Percentiles rank a stretch among this genome's conserved stretches.
Evolutionary conservation across 352 stramenopile species (phyloP).

Genomic region (Phytophthora ohioensis): DNA sequence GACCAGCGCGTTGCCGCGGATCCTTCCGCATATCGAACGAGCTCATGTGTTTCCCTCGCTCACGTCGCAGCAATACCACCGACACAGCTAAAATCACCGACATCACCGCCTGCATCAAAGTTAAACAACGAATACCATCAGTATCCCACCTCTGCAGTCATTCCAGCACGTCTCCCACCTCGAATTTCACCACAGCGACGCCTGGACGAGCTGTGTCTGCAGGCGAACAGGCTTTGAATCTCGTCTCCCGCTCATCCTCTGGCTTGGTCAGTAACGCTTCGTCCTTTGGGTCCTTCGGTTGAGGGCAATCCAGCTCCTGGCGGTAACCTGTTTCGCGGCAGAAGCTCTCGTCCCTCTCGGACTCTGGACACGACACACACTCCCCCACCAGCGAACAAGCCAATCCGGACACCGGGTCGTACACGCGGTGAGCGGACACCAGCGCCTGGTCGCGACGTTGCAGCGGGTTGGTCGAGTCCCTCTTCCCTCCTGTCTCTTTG

Average conservation of each 20-base stretch:
- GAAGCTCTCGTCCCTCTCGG: conserved; percentile 71
- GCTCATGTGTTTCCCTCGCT: conserved; percentile 83
- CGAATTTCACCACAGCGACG: conserved; percentile 69
- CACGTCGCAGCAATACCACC: conserved; percentile 58
- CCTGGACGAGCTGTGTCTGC: conserved; percentile 49
- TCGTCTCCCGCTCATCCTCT: conserved; percentile 45
- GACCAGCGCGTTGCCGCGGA: conserved; percentile 53
- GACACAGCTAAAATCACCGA: conserved; percentile 48
- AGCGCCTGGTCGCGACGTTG: conserved; percentile 36
- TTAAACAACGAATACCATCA: conserved; percentile 6
- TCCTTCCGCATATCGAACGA: conserved; percentile 82
- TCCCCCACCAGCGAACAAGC: conserved; percentile 64
- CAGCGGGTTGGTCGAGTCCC: conserved; percentile 43
- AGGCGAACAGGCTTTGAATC: conserved; percentile 64
- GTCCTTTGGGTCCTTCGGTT: conserved; percentile 32
- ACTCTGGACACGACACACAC: conserved; percentile 62
- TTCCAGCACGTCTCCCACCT: conserved; percentile 51
- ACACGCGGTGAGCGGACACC: conserved; percentile 57
- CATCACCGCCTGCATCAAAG: conserved; percentile 60
- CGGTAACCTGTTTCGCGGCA: conserved; percentile 75
- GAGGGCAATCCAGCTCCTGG: conserved; percentile 73
- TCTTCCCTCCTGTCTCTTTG: conserved; percentile 1
- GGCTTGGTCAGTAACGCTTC: conserved; percentile 30
- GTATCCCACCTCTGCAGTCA: not conserved
- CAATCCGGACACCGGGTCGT: conserved; percentile 67